phyloP scores from a whole-genome alignment of 371 early-diverging fungal species.

The Lichtheimia hyalospora region DNA sequence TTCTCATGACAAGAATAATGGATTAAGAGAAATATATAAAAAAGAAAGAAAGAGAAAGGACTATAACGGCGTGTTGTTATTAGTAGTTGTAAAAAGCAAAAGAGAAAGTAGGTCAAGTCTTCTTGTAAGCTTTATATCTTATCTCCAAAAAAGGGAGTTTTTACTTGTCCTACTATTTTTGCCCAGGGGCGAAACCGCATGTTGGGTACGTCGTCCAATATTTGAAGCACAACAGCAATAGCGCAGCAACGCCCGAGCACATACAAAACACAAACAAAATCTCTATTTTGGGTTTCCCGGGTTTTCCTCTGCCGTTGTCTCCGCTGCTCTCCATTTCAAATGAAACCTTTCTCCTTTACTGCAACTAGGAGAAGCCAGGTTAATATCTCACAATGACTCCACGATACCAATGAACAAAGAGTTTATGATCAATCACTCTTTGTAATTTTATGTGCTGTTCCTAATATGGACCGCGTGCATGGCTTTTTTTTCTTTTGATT shows the following conservation, averaged over 20 bases:
- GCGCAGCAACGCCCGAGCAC: too few relatives aligned
- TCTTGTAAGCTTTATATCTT: conserved; percentile 3
- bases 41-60: conserved; percentile 9
- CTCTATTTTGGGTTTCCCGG: background rate
- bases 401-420: background rate
- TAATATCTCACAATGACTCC: background rate
- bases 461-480: conserved; percentile 2
- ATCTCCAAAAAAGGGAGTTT: conserved; percentile 7
- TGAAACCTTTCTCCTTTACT: background rate
- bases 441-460: background rate
- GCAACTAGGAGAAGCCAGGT: background rate
- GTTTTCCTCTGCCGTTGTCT: background rate
- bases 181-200: background rate
- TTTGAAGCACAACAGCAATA: too few relatives aligned
- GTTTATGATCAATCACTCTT: background rate
- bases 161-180: conserved; percentile 6
- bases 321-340: background rate
- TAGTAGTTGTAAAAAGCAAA: conserved; percentile 2
- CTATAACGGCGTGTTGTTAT: too few relatives aligned
- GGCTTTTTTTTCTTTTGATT: conserved; percentile 3
- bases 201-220: too few relatives aligned
- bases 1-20: conserved; percentile 30
- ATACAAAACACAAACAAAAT: background rate
- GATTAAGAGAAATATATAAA: conserved; percentile 11
- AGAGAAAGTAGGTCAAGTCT: background rate